Conservation (phyloP, 257 asterid species). For the Nicotiana benthamiana region DNA sequence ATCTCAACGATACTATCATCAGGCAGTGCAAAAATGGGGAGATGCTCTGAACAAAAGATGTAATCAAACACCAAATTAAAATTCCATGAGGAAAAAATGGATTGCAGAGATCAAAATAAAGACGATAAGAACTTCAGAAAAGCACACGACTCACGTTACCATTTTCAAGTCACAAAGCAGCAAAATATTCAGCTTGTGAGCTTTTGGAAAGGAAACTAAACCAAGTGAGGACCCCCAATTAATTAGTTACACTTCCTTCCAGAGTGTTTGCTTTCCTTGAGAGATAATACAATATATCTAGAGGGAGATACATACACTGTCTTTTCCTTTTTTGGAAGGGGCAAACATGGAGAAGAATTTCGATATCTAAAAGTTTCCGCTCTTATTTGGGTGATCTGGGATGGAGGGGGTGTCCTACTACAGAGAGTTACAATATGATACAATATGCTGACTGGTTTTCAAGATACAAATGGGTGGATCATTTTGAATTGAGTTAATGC, state of each 20-base stretch:
- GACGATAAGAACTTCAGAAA: background rate
- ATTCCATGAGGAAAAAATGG: constrained; percentile 3
- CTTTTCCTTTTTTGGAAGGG: background rate
- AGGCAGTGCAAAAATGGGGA: constrained; percentile 70
- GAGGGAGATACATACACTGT: background rate
- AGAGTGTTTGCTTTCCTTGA: background rate
- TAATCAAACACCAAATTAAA: background rate
- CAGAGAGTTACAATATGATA: background rate
- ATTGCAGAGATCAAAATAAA: background rate
- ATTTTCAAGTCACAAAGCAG: background rate
- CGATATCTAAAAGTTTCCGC: background rate
- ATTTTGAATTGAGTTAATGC: background rate
- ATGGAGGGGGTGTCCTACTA: background rate
- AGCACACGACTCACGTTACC: background rate
- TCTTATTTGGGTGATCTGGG: background rate
- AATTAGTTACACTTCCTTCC: background rate
- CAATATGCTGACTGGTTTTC: background rate
- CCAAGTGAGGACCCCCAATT: background rate
- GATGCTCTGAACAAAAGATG: constrained; percentile 45
- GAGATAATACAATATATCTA: background rate
- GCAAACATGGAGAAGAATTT: background rate
- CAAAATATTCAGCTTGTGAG: background rate
- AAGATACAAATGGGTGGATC: background rate
- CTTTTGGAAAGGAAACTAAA: background rate
- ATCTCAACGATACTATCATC: constrained; percentile 92